These are phyloP conservation scores for Lotus japonicus DNA, from an alignment of 306 rosid species.

Conservation along the genomic window DNA sequence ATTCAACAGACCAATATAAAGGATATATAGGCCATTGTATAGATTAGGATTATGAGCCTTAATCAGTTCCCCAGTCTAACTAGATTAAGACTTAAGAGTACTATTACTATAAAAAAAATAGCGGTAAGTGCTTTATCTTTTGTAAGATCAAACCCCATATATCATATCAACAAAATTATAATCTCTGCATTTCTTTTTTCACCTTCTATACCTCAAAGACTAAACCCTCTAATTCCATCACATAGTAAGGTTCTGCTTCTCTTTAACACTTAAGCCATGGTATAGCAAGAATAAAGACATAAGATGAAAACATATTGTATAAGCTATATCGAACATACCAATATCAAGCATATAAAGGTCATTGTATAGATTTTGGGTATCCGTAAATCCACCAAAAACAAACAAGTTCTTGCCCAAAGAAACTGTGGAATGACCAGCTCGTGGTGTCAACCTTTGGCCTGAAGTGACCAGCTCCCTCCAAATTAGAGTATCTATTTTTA, in stretches of 20 bases:
- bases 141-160: too few species aligned
- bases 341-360: slow-evolving; percentile 81
- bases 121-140: too few species aligned
- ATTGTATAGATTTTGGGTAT: slow-evolving; percentile 81
- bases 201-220: too few species aligned
- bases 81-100: too few species aligned
- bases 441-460: slow-evolving; percentile 77
- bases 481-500: slow-evolving; percentile 61
- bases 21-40: slow-evolving; percentile 75
- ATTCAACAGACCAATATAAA: slow-evolving; percentile 72
- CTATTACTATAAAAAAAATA: too few species aligned
- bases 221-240: too few species aligned
- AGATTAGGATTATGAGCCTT: slow-evolving; percentile 28
- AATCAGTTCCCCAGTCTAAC: too few species aligned
- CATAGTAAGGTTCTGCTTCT: not conserved
- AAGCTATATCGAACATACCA: slow-evolving; percentile 52
- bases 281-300: not conserved
- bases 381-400: slow-evolving; percentile 97
- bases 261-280: slow-evolving; percentile 4
- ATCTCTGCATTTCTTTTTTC: too few species aligned
- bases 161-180: too few species aligned
- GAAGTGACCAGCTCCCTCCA: slow-evolving; percentile 89
- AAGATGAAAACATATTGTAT: not conserved
- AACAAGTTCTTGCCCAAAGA: slow-evolving; percentile 80
- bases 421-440: slow-evolving; percentile 94